Evolutionary conservation across 192 early-diverging fungal genomes (phyloP).

Genomic region (Mortierella alpina): DNA sequence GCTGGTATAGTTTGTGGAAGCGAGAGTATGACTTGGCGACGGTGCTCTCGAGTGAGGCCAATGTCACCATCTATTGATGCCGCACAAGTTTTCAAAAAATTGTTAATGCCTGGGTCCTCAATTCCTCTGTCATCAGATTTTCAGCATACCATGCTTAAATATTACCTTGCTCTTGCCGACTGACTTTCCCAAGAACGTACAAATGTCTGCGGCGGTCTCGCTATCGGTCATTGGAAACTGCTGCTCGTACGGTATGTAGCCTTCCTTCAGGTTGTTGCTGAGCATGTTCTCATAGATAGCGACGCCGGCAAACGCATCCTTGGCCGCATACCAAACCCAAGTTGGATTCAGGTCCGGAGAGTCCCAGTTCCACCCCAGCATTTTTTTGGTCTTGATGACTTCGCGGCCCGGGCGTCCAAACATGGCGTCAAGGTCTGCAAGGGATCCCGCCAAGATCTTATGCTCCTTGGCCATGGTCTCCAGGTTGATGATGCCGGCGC

Average conservation of each 20-base stretch:
- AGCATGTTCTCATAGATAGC: conserved; percentile 53
- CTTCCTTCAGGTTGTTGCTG: conserved; percentile 3
- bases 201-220: conserved; percentile 30
- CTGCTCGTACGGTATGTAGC: conserved; percentile 5
- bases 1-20: conserved; percentile 33
- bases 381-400: conserved; percentile 47
- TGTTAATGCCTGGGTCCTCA: not conserved
- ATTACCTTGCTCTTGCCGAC: conserved; percentile 17
- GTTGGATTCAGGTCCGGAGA: conserved; percentile 27
- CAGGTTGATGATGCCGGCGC: conserved; percentile 44
- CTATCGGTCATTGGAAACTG: conserved; percentile 26
- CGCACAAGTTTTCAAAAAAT: not conserved
- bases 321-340: conserved; percentile 50
- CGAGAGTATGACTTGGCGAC: conserved; percentile 17
- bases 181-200: not conserved
- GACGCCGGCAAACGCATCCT: conserved; percentile 55
- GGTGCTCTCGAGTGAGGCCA: not conserved
- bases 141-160: not conserved
- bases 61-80: not conserved
- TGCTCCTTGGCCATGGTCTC: conserved; percentile 36
- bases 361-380: conserved; percentile 57
- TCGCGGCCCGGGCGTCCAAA: conserved; percentile 53
- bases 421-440: conserved; percentile 48
- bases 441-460: conserved; percentile 24
- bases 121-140: not conserved